Conservation (phyloP, 305 asterid genomes). For the Fraxinus latifolia region DNA sequence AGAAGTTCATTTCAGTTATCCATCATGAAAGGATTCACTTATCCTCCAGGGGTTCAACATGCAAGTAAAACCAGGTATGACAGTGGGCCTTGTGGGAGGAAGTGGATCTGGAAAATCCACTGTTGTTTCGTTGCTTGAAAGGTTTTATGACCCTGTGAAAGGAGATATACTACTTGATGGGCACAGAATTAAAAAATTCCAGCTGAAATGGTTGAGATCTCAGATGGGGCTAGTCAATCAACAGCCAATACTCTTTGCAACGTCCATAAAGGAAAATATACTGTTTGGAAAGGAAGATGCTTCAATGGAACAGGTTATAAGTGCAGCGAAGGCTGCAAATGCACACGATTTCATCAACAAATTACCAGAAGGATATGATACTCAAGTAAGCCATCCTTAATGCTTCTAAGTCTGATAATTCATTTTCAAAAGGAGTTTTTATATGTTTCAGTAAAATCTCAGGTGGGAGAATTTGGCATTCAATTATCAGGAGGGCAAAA, state of each 20-base stretch:
- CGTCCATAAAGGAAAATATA: constrained; percentile 64
- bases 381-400: constrained; percentile 40
- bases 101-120: constrained; percentile 86
- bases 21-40: constrained; percentile 52
- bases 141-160: constrained; percentile 61
- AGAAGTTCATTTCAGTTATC: constrained; percentile 61
- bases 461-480: constrained; percentile 77
- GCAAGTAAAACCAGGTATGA: too few species aligned
- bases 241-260: constrained; percentile 75
- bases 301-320: constrained; percentile 45
- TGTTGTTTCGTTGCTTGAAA: constrained; percentile 53
- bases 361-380: constrained; percentile 62
- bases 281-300: constrained; percentile 74
- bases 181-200: constrained; percentile 42
- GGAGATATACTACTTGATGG: constrained; percentile 73
- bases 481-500: constrained; percentile 81
- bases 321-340: constrained; percentile 67
- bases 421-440: background rate
- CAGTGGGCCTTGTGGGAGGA: constrained; percentile 11
- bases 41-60: constrained; percentile 33
- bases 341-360: constrained; percentile 63
- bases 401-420: background rate
- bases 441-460: constrained; percentile 7
- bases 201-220: constrained; percentile 73
- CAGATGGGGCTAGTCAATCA: constrained; percentile 77